Conservation (phyloP, 148 eudicot species). For the Simmondsia chinensis region DNA sequence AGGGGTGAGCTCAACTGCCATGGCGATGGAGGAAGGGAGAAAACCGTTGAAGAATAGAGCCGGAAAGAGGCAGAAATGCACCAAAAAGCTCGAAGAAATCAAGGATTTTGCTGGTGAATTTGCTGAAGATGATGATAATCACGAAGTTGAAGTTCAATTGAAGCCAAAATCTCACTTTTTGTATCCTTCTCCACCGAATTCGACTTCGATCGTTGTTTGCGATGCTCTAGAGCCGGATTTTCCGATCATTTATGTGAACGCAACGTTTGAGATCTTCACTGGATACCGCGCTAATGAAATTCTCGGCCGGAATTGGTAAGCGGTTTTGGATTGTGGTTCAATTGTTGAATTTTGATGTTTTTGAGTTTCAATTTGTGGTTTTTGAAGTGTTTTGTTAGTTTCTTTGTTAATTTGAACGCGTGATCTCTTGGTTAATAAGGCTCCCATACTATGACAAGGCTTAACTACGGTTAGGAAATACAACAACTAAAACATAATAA, state of each 20-base stretch:
- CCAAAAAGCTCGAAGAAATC: constrained; percentile 7
- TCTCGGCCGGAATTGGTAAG: constrained; percentile 76
- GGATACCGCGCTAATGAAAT: constrained; percentile 78
- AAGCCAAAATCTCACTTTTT: constrained; percentile 14
- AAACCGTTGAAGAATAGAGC: constrained; percentile 8
- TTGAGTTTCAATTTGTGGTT: neutral
- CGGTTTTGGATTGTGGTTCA: neutral
- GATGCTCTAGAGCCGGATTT: constrained; percentile 70
- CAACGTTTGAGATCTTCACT: constrained; percentile 55
- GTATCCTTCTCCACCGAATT: constrained; percentile 20
- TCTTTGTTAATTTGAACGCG: no score
- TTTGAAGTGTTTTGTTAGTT: neutral
- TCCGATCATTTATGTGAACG: constrained; percentile 75
- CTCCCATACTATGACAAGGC: no score
- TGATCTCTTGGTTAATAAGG: no score
- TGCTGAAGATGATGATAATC: constrained; percentile 9
- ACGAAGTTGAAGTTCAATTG: constrained; percentile 7
- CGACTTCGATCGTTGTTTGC: constrained; percentile 65
- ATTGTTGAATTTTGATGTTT: neutral
- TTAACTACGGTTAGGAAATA: no score
- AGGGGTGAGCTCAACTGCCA: constrained; percentile 2
- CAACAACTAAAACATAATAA: no score
- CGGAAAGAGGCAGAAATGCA: constrained; percentile 44
- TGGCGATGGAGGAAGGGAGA: constrained; percentile 21
- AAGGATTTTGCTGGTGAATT: constrained; percentile 2